Conservation (phyloP, 2,329 filamentous ascomycete species). For the Thelonectria blattea region DNA sequence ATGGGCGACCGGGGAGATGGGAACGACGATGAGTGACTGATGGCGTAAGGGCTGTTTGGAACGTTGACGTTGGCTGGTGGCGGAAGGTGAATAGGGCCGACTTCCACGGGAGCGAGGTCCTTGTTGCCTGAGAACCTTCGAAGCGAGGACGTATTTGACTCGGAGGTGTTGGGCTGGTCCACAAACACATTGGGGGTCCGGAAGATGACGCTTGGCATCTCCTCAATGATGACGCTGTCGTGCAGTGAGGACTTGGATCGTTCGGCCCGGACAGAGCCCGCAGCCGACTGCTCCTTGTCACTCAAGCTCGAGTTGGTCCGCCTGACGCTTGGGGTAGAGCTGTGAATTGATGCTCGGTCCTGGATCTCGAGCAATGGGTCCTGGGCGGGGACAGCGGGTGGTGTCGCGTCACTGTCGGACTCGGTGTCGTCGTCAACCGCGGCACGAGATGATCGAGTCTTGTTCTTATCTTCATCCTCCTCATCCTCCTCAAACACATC, state of each 20-base stretch:
- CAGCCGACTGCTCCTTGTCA: conserved; percentile 41
- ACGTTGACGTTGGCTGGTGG: conserved; percentile 51
- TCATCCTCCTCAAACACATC: conserved; percentile 89
- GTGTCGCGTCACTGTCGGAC: conserved; percentile 49
- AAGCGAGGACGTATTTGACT: conserved; percentile 54
- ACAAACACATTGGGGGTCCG: conserved; percentile 46
- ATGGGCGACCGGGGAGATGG: conserved; percentile 73
- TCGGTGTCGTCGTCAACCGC: conserved; percentile 56
- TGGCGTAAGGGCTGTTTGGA: conserved; percentile 70
- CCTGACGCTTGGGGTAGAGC: conserved; percentile 41
- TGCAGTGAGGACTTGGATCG: conserved; percentile 57
- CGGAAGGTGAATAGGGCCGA: conserved; percentile 53
- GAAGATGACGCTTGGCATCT: conserved; percentile 49
- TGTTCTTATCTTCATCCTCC: conserved; percentile 62
- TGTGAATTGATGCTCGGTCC: conserved; percentile 32
- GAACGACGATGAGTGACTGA: conserved; percentile 68
- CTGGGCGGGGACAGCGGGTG: conserved; percentile 37
- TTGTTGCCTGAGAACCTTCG: conserved; percentile 48
- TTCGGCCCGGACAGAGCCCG: conserved; percentile 51
- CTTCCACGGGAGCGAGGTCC: conserved; percentile 59
- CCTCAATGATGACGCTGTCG: conserved; percentile 58
- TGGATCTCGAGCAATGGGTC: conserved; percentile 34
- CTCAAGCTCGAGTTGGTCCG: conserved; percentile 55
- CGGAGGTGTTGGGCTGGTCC: conserved; percentile 43
- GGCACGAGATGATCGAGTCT: conserved; percentile 43